phyloP scores from a whole-genome alignment of 2,329 filamentous ascomycete species.

The Epichloe baconii region DNA sequence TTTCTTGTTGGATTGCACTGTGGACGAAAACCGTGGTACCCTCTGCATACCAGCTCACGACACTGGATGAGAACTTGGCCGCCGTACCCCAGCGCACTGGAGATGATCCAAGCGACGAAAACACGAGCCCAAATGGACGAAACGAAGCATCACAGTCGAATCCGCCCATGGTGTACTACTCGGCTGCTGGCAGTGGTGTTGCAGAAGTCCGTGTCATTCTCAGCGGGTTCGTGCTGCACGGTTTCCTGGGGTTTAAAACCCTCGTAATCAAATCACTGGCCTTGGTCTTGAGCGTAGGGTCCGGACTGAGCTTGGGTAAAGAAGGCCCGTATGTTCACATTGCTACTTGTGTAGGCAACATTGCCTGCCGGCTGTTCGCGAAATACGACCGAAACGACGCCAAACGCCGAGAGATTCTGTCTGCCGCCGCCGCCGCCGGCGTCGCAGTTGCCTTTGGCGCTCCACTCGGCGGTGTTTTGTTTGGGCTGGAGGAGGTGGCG shows the following conservation, averaged over 20 bases:
- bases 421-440: slow-evolving; percentile 79
- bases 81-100: slow-evolving; percentile 34
- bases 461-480: slow-evolving; percentile 74
- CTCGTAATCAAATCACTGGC: slow-evolving; percentile 74
- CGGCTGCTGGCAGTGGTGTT: slow-evolving; percentile 88
- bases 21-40: slow-evolving; percentile 91
- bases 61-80: slow-evolving; percentile 83
- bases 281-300: slow-evolving; percentile 78
- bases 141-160: slow-evolving; percentile 22
- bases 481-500: slow-evolving; percentile 86
- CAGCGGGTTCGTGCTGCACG: slow-evolving; percentile 94
- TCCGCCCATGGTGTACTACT: slow-evolving; percentile 84
- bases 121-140: slow-evolving; percentile 28
- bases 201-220: slow-evolving; percentile 95
- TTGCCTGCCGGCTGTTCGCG: slow-evolving; percentile 80
- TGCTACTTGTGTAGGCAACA: slow-evolving; percentile 88
- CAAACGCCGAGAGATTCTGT: slow-evolving; percentile 87
- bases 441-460: slow-evolving; percentile 92
- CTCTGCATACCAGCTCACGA: slow-evolving; percentile 73
- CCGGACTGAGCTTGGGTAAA: slow-evolving; percentile 86
- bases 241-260: slow-evolving; percentile 81
- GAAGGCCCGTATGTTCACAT: slow-evolving; percentile 97
- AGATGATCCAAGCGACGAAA: slow-evolving; percentile 30
- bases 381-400: slow-evolving; percentile 94
- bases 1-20: slow-evolving; percentile 69